Evolutionary conservation across 2,329 filamentous ascomycete genomes (phyloP).

Genomic region (Plenodomus lindquistii): DNA sequence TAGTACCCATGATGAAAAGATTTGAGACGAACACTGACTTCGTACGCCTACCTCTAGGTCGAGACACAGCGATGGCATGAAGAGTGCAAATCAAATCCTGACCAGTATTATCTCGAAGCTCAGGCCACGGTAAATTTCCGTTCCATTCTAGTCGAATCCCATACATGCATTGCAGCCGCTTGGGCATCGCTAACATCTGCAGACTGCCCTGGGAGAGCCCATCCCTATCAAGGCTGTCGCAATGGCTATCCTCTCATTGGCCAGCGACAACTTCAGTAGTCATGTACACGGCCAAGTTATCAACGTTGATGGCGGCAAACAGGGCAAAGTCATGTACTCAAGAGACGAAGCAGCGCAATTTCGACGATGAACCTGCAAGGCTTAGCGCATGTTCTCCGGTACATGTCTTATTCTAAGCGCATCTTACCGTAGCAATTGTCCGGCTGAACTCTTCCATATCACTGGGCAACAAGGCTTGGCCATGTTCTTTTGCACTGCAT

Average conservation of each 20-base stretch:
- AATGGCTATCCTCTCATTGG: constrained; percentile 51
- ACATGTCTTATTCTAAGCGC: no score
- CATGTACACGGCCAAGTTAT: constrained; percentile 52
- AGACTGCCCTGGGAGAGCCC: constrained; percentile 45
- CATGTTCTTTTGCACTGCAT: no score
- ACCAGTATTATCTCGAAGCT: constrained; percentile 48
- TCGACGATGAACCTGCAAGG: background rate
- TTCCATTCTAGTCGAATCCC: background rate
- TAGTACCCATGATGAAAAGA: no score
- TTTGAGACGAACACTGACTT: no score
- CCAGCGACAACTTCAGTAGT: constrained; percentile 52
- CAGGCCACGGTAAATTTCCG: constrained; percentile 45
- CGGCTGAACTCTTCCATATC: no score
- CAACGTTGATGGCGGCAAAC: constrained; percentile 50
- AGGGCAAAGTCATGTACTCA: constrained; percentile 48
- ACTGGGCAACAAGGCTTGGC: no score
- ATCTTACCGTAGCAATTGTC: no score
- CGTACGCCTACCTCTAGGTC: no score
- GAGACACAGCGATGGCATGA: constrained; percentile 49
- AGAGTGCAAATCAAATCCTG: constrained; percentile 46
- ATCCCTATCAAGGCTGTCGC: constrained; percentile 49
- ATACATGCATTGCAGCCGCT: background rate
- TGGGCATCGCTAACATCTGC: constrained; percentile 5
- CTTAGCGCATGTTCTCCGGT: no score
- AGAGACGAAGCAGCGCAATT: constrained; percentile 33